These are phyloP conservation scores for Penicillium sp. DNA, from an alignment of 2,329 filamentous ascomycete species.

Conservation along the genomic window DNA sequence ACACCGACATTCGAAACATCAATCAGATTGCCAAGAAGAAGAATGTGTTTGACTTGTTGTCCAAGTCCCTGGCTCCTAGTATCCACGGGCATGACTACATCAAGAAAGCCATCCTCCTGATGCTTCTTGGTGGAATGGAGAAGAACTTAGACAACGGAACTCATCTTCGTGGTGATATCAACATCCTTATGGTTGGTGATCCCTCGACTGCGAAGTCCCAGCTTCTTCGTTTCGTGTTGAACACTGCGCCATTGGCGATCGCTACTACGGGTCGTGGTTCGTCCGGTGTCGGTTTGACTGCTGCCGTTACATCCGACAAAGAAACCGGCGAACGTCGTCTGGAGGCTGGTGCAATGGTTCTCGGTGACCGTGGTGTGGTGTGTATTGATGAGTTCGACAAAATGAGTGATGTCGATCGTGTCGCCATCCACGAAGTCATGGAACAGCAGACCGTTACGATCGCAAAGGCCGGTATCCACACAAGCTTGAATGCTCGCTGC, in stretches of 20 bases:
- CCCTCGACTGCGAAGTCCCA: slow-evolving; percentile 99
- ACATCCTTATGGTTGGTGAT: slow-evolving; percentile 98
- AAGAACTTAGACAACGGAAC: slow-evolving; percentile 98
- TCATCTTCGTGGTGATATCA: slow-evolving; percentile 96
- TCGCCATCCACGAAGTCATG: slow-evolving; percentile 99
- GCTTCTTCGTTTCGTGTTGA: slow-evolving; percentile 90
- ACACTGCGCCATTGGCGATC: slow-evolving; percentile 93
- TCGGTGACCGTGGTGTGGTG: slow-evolving; percentile 92
- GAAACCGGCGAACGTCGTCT: slow-evolving; percentile 93
- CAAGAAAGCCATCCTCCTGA: slow-evolving; percentile 93
- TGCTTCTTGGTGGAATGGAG: slow-evolving; percentile 93
- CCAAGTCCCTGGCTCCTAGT: slow-evolving; percentile 90
- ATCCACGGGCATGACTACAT: slow-evolving; percentile 97
- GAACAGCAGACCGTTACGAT: slow-evolving; percentile 99
- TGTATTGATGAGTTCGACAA: slow-evolving; percentile 99
- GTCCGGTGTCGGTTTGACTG: slow-evolving; percentile 95
- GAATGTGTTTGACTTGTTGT: slow-evolving; percentile 86
- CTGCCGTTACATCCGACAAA: slow-evolving; percentile 93
- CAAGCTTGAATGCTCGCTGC: slow-evolving; percentile 91
- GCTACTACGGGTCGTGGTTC: slow-evolving; percentile 95
- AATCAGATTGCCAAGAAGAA: slow-evolving; percentile 95
- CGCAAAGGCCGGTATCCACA: slow-evolving; percentile 97
- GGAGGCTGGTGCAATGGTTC: slow-evolving; percentile 97
- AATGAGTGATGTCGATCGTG: slow-evolving; percentile 97
- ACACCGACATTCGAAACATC: slow-evolving; percentile 97